Conservation (phyloP, 2,329 filamentous ascomycete species). For the Zarea fungicola region DNA sequence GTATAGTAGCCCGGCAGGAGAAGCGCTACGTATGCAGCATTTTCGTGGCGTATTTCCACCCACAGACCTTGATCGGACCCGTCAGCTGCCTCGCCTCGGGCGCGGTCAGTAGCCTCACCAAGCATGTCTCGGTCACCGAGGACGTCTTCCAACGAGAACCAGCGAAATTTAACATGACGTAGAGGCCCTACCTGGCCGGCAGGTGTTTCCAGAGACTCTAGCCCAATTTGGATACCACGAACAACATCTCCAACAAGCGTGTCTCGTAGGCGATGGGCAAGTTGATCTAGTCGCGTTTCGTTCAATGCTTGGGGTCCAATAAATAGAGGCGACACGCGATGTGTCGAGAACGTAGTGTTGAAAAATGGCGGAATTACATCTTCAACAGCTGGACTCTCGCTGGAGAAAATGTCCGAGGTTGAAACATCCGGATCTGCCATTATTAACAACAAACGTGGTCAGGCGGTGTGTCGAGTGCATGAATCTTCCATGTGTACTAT, state of each 20-base stretch:
- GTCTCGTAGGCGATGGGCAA: slow-evolving; percentile 48
- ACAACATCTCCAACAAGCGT: slow-evolving; percentile 53
- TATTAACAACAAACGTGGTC: not conserved
- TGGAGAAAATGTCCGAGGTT: slow-evolving; percentile 11
- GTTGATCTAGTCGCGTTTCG: slow-evolving; percentile 31
- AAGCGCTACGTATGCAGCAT: slow-evolving; percentile 44
- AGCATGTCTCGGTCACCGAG: slow-evolving; percentile 25
- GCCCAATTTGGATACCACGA: slow-evolving; percentile 52
- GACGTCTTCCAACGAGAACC: slow-evolving; percentile 33
- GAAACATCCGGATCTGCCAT: slow-evolving; percentile 12
- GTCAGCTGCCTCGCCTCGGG: slow-evolving; percentile 17
- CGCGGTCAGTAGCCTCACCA: slow-evolving; percentile 14
- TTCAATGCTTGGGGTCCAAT: slow-evolving; percentile 38
- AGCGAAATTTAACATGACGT: slow-evolving; percentile 42
- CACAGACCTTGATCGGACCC: slow-evolving; percentile 31
- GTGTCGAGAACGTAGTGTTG: slow-evolving; percentile 54
- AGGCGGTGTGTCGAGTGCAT: not conserved
- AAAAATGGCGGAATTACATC: slow-evolving; percentile 40
- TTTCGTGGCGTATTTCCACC: slow-evolving; percentile 49
- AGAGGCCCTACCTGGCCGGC: slow-evolving; percentile 37
- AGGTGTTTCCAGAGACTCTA: slow-evolving; percentile 38
- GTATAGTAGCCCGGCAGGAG: slow-evolving; percentile 37
- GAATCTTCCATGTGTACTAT: not conserved
- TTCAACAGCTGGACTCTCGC: slow-evolving; percentile 15
- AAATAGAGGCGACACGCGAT: slow-evolving; percentile 51